Percentiles rank a stretch among this genome's conserved stretches.
phyloP scores from a whole-genome alignment of 768 basidiomycete genomes.

The Grammothele lineata region DNA sequence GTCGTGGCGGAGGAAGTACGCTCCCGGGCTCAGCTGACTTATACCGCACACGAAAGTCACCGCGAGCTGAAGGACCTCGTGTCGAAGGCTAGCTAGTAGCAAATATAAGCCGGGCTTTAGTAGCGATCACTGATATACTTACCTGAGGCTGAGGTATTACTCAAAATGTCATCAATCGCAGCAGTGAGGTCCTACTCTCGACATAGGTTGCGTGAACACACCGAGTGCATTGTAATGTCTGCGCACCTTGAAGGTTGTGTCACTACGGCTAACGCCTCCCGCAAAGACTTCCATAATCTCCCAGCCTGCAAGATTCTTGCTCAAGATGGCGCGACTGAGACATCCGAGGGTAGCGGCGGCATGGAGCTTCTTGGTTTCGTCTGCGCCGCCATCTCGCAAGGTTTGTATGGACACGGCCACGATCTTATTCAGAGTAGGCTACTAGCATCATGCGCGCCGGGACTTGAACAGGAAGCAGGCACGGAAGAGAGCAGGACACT shows the following conservation, averaged over 20 bases:
- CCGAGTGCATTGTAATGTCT: neutral
- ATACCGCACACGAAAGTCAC: conserved; percentile 56
- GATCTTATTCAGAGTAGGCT: conserved; percentile 45
- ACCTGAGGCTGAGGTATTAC: conserved; percentile 44
- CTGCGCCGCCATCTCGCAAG: conserved; percentile 31
- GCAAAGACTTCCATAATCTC: conserved; percentile 70
- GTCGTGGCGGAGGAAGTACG: conserved; percentile 63
- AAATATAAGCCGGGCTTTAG: too few relatives aligned
- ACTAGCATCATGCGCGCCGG: conserved; percentile 36
- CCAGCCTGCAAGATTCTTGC: conserved; percentile 62
- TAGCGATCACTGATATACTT: too few relatives aligned
- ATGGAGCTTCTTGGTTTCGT: conserved; percentile 34
- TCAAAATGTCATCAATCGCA: conserved; percentile 43
- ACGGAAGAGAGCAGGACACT: neutral
- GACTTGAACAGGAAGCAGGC: conserved; percentile 3
- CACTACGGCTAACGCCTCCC: conserved; percentile 54
- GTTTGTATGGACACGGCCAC: conserved; percentile 44
- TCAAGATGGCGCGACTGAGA: conserved; percentile 43
- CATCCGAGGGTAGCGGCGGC: conserved; percentile 51
- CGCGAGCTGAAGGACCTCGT: conserved; percentile 52
- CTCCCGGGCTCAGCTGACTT: conserved; percentile 63
- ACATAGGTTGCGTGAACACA: neutral
- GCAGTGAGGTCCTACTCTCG: conserved; percentile 44
- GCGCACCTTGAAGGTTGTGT: conserved; percentile 52
- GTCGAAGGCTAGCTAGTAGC: conserved; percentile 41